These are phyloP conservation scores for Triglochin maritima DNA, from an alignment of 106 monocot genomes.

Conservation along the genomic window DNA sequence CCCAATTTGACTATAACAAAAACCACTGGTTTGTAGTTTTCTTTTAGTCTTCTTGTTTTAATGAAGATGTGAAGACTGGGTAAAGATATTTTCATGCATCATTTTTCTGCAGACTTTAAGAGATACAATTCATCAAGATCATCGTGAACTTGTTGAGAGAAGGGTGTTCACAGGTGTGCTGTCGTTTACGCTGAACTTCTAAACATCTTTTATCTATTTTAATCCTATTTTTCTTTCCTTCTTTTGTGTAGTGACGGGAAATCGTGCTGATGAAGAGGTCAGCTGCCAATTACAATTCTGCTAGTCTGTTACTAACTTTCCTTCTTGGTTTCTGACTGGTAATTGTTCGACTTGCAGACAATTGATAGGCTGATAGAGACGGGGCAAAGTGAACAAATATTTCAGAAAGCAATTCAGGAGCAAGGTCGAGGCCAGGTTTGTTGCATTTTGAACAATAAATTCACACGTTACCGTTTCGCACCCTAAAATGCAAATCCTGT, in stretches of 20 bases:
- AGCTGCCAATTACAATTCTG: neutral
- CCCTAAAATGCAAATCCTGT: no score
- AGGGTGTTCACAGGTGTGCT: constrained; percentile 77
- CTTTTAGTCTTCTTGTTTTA: no score
- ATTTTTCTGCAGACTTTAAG: constrained; percentile 48
- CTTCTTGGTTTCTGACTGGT: neutral
- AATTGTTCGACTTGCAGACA: constrained; percentile 28
- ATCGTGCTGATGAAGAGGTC: constrained; percentile 90
- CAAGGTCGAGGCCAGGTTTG: constrained; percentile 85
- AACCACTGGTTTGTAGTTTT: no score
- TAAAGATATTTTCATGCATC: neutral
- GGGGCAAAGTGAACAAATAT: constrained; percentile 83
- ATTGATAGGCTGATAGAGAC: constrained; percentile 84
- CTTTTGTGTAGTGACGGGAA: constrained; percentile 67
- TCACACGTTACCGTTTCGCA: no score
- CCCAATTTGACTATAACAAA: no score
- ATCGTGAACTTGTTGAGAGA: constrained; percentile 91
- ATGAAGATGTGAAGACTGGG: no score
- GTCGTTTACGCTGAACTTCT: no score
- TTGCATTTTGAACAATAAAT: constrained; percentile 2
- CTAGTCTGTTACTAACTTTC: no score
- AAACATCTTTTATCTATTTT: neutral
- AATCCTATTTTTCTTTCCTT: constrained; percentile 3
- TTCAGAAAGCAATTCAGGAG: constrained; percentile 80
- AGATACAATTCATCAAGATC: constrained; percentile 73